Percentiles rank a stretch among this genome's conserved stretches.
Evolutionary conservation across 345 rosid species (phyloP).

Genomic region (Euclidium syriacum): DNA sequence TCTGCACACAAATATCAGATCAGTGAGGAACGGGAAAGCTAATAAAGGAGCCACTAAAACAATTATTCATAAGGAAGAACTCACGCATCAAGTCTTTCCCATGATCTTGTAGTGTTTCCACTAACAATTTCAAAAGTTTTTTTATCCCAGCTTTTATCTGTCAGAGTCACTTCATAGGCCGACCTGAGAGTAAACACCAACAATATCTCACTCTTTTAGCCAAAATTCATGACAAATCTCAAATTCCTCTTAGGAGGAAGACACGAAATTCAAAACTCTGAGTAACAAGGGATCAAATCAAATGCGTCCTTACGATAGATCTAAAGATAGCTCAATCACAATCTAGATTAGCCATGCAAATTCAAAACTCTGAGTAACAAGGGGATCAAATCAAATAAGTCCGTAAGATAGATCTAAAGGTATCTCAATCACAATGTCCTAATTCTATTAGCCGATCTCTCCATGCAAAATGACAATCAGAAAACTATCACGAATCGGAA

Average conservation of each 20-base stretch:
- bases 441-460: not conserved
- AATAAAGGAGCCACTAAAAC: not conserved
- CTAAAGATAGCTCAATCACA: constrained; percentile 5
- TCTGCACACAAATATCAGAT: constrained; percentile 34
- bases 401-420: constrained; percentile 8
- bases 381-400: not conserved
- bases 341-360: no score
- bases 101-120: constrained; percentile 72
- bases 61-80: constrained; percentile 18
- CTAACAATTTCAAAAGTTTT: constrained; percentile 50
- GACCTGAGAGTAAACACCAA: constrained; percentile 43
- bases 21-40: not conserved
- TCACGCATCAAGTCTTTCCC: constrained; percentile 98
- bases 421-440: not conserved
- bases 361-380: not conserved
- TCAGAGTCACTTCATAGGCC: constrained; percentile 70
- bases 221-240: not conserved
- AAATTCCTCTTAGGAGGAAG: no score
- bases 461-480: constrained; percentile 10
- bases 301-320: not conserved
- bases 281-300: not conserved
- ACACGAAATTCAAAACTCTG: not conserved
- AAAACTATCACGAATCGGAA: constrained; percentile 4
- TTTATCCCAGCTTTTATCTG: constrained; percentile 68
- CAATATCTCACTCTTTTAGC: not conserved